These are phyloP conservation scores for Globisporangium uncinulatum DNA, from an alignment of 352 stramenopile genomes.

Conservation along the genomic window DNA sequence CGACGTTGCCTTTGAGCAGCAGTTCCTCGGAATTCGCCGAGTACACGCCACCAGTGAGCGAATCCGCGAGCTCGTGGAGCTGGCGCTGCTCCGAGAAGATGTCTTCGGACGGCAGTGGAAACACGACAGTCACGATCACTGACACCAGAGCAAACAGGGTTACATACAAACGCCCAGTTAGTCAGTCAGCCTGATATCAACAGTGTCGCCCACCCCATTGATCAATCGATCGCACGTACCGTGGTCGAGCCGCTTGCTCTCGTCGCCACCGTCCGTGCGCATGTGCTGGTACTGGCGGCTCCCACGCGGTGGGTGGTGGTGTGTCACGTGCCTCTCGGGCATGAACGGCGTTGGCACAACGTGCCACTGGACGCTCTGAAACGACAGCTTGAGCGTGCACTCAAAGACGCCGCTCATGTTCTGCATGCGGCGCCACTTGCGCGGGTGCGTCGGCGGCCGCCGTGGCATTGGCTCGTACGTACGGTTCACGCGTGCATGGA, in stretches of 20 bases:
- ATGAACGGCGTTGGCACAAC: conserved; percentile 17
- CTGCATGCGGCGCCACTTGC: conserved; percentile 29
- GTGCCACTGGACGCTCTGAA: conserved; percentile 45
- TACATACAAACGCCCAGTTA: too few species aligned
- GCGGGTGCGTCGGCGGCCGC: conserved; percentile 32
- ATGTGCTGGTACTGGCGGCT: conserved; percentile 1
- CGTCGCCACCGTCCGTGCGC: not conserved
- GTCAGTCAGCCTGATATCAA: too few species aligned
- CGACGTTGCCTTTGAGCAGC: conserved; percentile 42
- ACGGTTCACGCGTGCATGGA: conserved; percentile 62
- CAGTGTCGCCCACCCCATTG: too few species aligned
- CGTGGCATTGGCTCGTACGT: conserved; percentile 43
- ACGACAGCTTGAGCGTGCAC: conserved; percentile 51
- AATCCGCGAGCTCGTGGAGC: conserved; percentile 69
- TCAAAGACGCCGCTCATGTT: conserved; percentile 54
- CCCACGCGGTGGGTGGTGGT: conserved; percentile 9
- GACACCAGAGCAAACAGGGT: not conserved
- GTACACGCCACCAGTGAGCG: conserved; percentile 55
- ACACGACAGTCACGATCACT: conserved; percentile 61
- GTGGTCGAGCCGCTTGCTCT: conserved; percentile 4
- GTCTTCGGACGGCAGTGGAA: conserved; percentile 76
- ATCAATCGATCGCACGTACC: not conserved
- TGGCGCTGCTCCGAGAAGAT: conserved; percentile 82
- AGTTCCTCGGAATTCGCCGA: conserved; percentile 22
- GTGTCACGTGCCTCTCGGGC: not conserved